Evolutionary conservation across 257 asterid species (phyloP).

Genomic region (Hygrophila difformis): DNA sequence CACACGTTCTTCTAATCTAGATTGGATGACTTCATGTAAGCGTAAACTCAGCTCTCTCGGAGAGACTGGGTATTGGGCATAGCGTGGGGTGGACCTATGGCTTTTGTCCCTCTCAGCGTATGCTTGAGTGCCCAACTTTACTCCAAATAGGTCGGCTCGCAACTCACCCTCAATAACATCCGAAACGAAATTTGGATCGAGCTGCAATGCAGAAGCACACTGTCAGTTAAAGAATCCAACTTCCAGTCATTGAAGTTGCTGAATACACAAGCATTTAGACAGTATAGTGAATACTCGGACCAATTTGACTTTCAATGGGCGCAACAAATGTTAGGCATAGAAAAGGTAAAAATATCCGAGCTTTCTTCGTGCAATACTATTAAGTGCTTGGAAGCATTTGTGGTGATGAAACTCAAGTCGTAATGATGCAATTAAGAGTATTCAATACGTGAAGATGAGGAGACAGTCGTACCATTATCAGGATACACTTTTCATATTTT

Average conservation of each 20-base stretch:
- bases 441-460: too few species aligned
- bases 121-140: constrained; percentile 17
- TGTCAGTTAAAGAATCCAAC: neutral
- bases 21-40: constrained; percentile 73
- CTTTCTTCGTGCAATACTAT: too few species aligned
- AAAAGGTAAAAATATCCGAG: too few species aligned
- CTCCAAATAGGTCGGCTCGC: constrained; percentile 30
- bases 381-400: too few species aligned
- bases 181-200: constrained; percentile 36
- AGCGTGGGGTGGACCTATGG: constrained; percentile 40
- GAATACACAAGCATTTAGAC: neutral
- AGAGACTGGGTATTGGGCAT: constrained; percentile 54
- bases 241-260: too few species aligned
- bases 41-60: constrained; percentile 76
- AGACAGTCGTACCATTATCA: too few species aligned
- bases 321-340: too few species aligned
- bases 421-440: too few species aligned
- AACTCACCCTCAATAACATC: constrained; percentile 46
- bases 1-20: constrained; percentile 62
- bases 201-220: constrained; percentile 32
- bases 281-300: neutral
- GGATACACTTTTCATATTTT: neutral
- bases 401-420: too few species aligned
- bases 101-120: constrained; percentile 42
- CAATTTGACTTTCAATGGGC: too few species aligned